These are phyloP conservation scores for Schwanniomyces pseudopolymorphus DNA, from an alignment of 805 yeast species.

Conservation along the genomic window DNA sequence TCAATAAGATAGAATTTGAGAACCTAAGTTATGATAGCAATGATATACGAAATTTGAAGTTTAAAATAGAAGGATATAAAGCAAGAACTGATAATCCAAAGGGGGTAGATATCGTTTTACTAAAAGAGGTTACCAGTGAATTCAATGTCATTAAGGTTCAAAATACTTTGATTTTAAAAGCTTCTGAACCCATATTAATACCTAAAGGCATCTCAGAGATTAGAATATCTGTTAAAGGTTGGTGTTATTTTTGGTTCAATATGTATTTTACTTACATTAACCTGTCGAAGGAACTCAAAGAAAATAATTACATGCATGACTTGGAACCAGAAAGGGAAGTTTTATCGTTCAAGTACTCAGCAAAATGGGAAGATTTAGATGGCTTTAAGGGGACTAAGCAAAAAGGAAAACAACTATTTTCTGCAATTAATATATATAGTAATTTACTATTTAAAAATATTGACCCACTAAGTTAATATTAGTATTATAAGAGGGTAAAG, in stretches of 20 bases:
- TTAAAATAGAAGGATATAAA: constrained; percentile 5
- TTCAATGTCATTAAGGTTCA: not conserved
- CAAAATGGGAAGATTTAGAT: constrained; percentile 50
- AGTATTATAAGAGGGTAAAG: no score
- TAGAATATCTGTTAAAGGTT: constrained; percentile 13
- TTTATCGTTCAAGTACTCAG: not conserved
- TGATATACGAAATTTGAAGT: constrained; percentile 1
- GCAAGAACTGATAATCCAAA: not conserved
- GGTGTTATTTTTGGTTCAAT: constrained; percentile 32
- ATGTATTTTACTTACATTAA: constrained; percentile 4
- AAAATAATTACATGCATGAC: not conserved
- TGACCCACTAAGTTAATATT: no score
- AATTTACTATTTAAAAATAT: no score
- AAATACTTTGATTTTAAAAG: not conserved
- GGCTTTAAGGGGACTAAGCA: constrained; percentile 63
- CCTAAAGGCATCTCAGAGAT: constrained; percentile 12
- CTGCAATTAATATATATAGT: constrained; percentile 38
- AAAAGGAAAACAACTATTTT: constrained; percentile 55
- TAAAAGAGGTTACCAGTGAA: not conserved
- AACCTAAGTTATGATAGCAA: not conserved
- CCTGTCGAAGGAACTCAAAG: not conserved
- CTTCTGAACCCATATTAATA: not conserved
- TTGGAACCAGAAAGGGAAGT: not conserved
- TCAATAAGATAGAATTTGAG: not conserved
- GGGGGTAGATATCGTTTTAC: constrained; percentile 5